Base-by-base conservation (phyloP, 78 protist genomes). In the Neovahlkampfia damariscottae region DNA sequence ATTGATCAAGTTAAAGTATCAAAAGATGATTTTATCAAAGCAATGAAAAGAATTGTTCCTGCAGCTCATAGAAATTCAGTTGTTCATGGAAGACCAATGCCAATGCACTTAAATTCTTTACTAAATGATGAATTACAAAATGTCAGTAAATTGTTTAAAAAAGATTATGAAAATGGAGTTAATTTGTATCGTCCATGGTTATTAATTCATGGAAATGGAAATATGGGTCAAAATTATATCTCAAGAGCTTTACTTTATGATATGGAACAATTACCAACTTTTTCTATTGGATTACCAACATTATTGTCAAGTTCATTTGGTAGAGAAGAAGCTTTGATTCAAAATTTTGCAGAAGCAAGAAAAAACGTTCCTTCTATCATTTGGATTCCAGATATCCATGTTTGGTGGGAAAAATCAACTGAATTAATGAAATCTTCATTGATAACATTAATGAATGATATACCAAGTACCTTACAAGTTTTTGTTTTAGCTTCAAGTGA, bases 41-140 rank as follows among this genome's bases (percentile, higher is more conserved):
- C 89, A 2, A 85, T 85, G 84, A 58, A 72, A 35, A 50, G 19
- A 19, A n/a, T 50, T 19, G 19, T 19, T 50, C 62, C 62, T 50
- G 62, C 62, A 19, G 19, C 34, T 50, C 62, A 50, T 50, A 19
- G 62, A 50, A 50, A 19, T 50, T 19, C 62, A 19, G 19, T 50
- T 19, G 62, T 50, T n/a, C 62, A 50, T 19, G 62, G 34, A 19
- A 50, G 19, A 19, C 62, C 62, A n/a, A n/a, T 50, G 19, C 62
- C 62, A 19, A 50, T n/a, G 19, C 62, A 50, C 19, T 50, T 50
- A 50, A n/a, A 19, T 50, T 19, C 62, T 19, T 19, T 50, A 19
- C 19, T 50, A 19, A 50, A n/a, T 19, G 62, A 50, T 50, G 19
- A 19, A 19, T 19, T 50, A 19, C 62, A 50, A n/a, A 19, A 50